Evolutionary conservation across 768 basidiomycete species (phyloP).

Genomic region (Tubosaeta sp.): DNA sequence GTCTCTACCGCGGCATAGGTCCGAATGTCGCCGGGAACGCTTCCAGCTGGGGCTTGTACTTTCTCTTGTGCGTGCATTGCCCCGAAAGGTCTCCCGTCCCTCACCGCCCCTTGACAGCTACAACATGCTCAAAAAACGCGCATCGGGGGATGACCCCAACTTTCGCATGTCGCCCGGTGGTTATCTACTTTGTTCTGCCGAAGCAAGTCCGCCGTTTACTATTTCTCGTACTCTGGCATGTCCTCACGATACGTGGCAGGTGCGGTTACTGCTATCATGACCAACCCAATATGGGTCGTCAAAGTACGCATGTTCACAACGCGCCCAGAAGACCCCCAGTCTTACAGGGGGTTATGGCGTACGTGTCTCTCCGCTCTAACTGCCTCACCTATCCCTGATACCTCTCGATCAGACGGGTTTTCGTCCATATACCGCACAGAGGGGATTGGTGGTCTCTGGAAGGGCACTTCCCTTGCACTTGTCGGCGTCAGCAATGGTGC

Average conservation of each 20-base stretch:
- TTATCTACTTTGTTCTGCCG: constrained; percentile 85
- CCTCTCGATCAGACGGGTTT: constrained; percentile 55
- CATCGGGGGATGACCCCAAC: constrained; percentile 61
- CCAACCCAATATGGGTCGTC: constrained; percentile 97
- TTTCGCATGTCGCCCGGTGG: constrained; percentile 68
- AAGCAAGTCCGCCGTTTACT: constrained; percentile 80
- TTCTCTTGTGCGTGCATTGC: constrained; percentile 69
- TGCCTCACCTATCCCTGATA: background rate
- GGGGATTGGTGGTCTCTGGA: constrained; percentile 76
- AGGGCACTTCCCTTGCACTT: constrained; percentile 82
- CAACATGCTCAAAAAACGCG: constrained; percentile 85
- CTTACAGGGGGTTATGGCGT: constrained; percentile 83
- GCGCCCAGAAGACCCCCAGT: constrained; percentile 52
- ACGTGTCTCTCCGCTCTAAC: constrained; percentile 6
- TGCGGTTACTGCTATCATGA: constrained; percentile 88
- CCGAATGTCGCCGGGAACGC: constrained; percentile 95
- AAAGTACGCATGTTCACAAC: constrained; percentile 97
- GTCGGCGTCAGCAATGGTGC: constrained; percentile 94
- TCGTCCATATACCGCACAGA: constrained; percentile 66
- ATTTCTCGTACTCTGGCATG: constrained; percentile 5
- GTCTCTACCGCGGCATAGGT: constrained; percentile 85
- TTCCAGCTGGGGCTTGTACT: constrained; percentile 96
- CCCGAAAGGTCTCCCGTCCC: background rate
- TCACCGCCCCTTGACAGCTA: constrained; percentile 52
- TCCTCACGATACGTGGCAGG: constrained; percentile 45